phyloP scores from a whole-genome alignment of 805 yeast genomes.

The Candida tallmaniae region DNA sequence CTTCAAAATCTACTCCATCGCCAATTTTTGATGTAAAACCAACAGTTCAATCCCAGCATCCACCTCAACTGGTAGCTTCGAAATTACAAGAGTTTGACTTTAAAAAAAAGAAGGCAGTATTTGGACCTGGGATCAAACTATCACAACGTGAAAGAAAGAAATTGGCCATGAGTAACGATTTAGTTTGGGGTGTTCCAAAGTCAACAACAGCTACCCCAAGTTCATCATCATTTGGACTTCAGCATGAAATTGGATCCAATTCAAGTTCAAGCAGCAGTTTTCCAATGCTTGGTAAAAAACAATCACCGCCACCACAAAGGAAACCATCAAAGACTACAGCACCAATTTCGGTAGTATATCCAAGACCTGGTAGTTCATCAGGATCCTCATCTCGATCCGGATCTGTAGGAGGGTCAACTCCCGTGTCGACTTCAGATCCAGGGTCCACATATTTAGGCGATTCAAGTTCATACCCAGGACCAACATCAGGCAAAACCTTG shows the following conservation, averaged over 20 bases:
- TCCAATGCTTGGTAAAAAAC: not conserved
- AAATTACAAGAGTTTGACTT: slow-evolving; percentile 3
- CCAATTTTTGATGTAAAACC: slow-evolving; percentile 8
- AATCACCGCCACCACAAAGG: not conserved
- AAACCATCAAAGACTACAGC: not conserved
- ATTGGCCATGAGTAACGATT: slow-evolving; percentile 17
- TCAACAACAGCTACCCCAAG: not conserved
- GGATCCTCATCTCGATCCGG: not conserved
- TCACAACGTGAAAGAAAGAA: slow-evolving; percentile 61
- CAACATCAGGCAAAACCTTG: slow-evolving; percentile 15
- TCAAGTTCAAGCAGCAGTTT: not conserved
- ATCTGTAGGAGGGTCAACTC: not conserved
- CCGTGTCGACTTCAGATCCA: not conserved
- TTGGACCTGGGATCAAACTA: slow-evolving; percentile 37
- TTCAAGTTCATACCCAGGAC: not conserved
- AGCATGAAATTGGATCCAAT: too few species aligned
- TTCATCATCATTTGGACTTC: too few species aligned
- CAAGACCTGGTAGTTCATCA: not conserved
- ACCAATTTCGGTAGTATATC: not conserved
- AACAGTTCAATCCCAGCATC: too few species aligned
- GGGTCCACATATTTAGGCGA: too few species aligned
- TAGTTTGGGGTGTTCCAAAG: slow-evolving; percentile 2
- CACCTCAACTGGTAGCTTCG: too few species aligned
- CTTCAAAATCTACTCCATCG: slow-evolving; percentile 13
- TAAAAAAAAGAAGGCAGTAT: slow-evolving; percentile 17